Conservation (phyloP, 108 stramenopile genomes). For the Cylindrotheca fusiformis region DNA sequence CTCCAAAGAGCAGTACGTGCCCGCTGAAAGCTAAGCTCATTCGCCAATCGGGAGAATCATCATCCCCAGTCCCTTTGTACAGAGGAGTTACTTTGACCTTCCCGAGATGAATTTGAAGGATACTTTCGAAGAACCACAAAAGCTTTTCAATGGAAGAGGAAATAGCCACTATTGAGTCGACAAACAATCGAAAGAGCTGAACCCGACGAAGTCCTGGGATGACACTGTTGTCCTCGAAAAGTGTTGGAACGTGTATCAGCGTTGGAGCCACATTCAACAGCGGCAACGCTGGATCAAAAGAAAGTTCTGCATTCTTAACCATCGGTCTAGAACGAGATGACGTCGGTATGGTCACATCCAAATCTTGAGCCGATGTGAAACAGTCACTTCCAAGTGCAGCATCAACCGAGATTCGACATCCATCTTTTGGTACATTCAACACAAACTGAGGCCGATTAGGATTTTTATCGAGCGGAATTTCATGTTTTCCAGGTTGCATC, state of each 20-base stretch:
- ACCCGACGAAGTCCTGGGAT: conserved; percentile 49
- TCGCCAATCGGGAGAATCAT: conserved; percentile 66
- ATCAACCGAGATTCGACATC: conserved; percentile 56
- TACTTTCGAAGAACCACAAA: conserved; percentile 77
- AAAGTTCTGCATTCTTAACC: conserved; percentile 68
- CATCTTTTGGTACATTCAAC: conserved; percentile 47
- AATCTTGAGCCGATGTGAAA: conserved; percentile 62
- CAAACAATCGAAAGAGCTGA: conserved; percentile 51
- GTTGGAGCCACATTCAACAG: conserved; percentile 84
- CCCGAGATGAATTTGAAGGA: conserved; percentile 73
- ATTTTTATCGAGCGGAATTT: conserved; percentile 81
- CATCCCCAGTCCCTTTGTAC: conserved; percentile 45
- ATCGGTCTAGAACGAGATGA: conserved; percentile 62
- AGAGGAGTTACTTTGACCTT: conserved; percentile 66
- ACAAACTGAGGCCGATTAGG: conserved; percentile 75
- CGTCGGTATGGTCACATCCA: conserved; percentile 58
- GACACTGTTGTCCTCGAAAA: conserved; percentile 76
- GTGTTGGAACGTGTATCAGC: conserved; percentile 78
- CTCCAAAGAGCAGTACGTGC: conserved; percentile 69
- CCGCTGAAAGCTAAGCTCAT: conserved; percentile 76
- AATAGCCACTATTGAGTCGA: conserved; percentile 60
- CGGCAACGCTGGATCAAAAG: conserved; percentile 76
- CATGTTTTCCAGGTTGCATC: conserved; percentile 61
- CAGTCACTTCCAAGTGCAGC: conserved; percentile 65
- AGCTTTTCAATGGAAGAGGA: conserved; percentile 71